These are phyloP conservation scores for Solanum etuberosum DNA, from an alignment of 257 asterid genomes.

Conservation along the genomic window DNA sequence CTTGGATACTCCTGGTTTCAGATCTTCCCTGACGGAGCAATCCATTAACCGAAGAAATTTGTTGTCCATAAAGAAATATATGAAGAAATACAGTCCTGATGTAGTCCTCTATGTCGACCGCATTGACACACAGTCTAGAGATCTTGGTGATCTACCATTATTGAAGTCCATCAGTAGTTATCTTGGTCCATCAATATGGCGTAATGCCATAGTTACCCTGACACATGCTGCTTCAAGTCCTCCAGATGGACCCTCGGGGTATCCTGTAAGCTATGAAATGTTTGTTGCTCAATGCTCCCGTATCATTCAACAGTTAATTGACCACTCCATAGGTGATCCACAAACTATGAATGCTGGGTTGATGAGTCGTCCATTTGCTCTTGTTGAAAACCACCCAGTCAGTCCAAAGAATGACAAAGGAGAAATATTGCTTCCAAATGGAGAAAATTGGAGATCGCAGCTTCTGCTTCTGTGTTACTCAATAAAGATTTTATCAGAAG, in stretches of 20 bases:
- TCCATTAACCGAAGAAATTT: slow-evolving; percentile 36
- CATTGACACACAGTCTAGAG: slow-evolving; percentile 31
- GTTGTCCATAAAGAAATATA: slow-evolving; percentile 43
- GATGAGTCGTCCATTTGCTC: slow-evolving; percentile 30
- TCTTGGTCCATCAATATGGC: slow-evolving; percentile 75
- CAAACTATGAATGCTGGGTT: slow-evolving; percentile 8
- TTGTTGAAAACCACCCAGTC: slow-evolving; percentile 39
- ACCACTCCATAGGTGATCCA: slow-evolving; percentile 22
- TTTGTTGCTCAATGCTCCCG: slow-evolving; percentile 32
- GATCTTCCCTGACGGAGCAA: slow-evolving; percentile 35
- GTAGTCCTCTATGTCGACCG: slow-evolving; percentile 71
- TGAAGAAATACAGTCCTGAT: slow-evolving; percentile 56
- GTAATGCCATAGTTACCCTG: slow-evolving; percentile 38
- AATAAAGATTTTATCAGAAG: slow-evolving; percentile 47
- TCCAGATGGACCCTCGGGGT: slow-evolving; percentile 53
- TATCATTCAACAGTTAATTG: slow-evolving; percentile 33
- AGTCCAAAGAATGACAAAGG: slow-evolving; percentile 12
- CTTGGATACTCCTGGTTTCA: slow-evolving; percentile 88
- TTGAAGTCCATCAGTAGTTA: slow-evolving; percentile 32
- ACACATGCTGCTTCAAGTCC: slow-evolving; percentile 63
- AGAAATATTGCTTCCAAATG: slow-evolving; percentile 16
- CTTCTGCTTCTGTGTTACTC: slow-evolving; percentile 57
- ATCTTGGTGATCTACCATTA: slow-evolving; percentile 44
- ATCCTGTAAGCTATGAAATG: slow-evolving; percentile 33
- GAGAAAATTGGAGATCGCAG: slow-evolving; percentile 48